Evolutionary conservation across 2,329 filamentous ascomycete genomes (phyloP).

Genomic region (Pseudogymnoascus sp.): DNA sequence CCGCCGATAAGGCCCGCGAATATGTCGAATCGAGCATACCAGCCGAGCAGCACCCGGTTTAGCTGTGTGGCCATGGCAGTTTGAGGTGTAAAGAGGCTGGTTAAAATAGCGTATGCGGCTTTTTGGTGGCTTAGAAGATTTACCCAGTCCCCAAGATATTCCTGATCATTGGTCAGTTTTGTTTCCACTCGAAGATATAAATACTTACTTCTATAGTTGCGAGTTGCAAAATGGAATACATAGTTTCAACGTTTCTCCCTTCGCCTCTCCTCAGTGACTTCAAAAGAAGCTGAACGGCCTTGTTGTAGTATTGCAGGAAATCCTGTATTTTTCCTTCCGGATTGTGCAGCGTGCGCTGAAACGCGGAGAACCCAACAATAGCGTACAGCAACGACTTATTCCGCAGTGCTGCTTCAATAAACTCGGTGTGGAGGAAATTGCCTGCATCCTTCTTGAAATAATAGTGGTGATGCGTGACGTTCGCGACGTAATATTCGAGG

Average conservation of each 20-base stretch:
- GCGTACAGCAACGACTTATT: conserved; percentile 82
- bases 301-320: conserved; percentile 87
- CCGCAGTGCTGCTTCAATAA: conserved; percentile 65
- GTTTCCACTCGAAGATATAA: background rate
- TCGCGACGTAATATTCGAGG: conserved; percentile 68
- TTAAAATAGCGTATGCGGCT: conserved; percentile 76
- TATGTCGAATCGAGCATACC: conserved; percentile 86
- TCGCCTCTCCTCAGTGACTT: conserved; percentile 63
- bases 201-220: conserved; percentile 79
- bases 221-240: conserved; percentile 83
- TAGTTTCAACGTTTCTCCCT: conserved; percentile 62
- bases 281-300: conserved; percentile 71
- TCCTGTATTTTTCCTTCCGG: conserved; percentile 67
- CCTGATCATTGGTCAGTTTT: conserved; percentile 44
- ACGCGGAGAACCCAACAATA: conserved; percentile 80
- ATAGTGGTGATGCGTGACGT: conserved; percentile 78
- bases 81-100: conserved; percentile 68
- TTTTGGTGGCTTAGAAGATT: conserved; percentile 89
- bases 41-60: conserved; percentile 68
- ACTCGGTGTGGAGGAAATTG: conserved; percentile 64
- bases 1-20: conserved; percentile 78
- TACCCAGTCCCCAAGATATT: conserved; percentile 92
- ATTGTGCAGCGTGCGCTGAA: conserved; percentile 68
- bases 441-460: conserved; percentile 63
- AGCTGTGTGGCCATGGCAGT: conserved; percentile 64